Conservation (phyloP, 2,329 filamentous ascomycete species). For the Paecilomyces sp. region DNA sequence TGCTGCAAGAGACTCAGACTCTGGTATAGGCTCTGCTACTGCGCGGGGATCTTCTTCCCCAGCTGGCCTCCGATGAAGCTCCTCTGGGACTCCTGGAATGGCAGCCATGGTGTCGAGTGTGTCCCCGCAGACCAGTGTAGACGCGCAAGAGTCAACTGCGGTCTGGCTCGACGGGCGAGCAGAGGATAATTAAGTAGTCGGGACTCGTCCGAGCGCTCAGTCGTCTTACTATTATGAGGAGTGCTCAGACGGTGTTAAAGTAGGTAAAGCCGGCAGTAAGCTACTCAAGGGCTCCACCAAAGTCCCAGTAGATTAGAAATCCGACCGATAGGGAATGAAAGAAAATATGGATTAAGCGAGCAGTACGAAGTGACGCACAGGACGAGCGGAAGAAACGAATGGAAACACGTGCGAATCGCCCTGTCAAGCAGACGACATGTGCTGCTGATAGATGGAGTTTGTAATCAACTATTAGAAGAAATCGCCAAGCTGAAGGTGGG, state of each 20-base stretch:
- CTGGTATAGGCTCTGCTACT: neutral
- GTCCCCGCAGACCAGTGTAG: neutral
- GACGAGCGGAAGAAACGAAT: neutral
- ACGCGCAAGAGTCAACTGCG: neutral
- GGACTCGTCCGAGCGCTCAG: neutral
- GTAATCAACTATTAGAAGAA: neutral
- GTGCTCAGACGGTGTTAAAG: neutral
- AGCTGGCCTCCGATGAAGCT: neutral
- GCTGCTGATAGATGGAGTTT: neutral
- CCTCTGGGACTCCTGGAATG: neutral
- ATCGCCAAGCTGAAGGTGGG: neutral
- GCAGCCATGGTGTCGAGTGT: neutral
- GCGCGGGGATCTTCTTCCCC: neutral
- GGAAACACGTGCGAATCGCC: neutral
- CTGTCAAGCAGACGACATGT: neutral
- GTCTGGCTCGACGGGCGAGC: neutral
- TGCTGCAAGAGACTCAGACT: constrained; percentile 3
- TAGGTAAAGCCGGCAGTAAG: neutral
- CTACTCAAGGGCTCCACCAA: neutral
- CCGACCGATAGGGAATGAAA: neutral
- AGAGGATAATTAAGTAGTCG: neutral
- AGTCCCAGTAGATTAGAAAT: neutral
- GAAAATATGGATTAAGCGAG: neutral
- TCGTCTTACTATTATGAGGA: neutral
- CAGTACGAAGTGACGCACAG: neutral